Base-by-base conservation (phyloP, 495 filamentous ascomycete genomes). In the Penicillium salamii region DNA sequence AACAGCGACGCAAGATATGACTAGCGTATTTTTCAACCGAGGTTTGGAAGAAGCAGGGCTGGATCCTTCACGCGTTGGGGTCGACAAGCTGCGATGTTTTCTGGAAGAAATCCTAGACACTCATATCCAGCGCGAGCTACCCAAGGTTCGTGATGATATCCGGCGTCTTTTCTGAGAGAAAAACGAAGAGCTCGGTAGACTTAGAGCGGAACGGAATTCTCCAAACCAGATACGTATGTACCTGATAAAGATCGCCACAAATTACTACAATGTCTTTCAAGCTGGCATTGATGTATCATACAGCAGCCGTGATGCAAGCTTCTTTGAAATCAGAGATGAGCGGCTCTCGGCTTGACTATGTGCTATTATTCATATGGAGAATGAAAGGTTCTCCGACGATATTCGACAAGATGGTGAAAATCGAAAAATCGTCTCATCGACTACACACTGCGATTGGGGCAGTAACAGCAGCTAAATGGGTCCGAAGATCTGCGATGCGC, bases 121-220 rank as follows among this genome's bases (percentile, higher is more conserved):
- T 5, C 58, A 66, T 26, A 64, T 69, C 21, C 53, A 69, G 33
- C 45, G 47, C 3, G 54, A 61, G 31, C 40, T 69, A 0, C 63
- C 58, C 0, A 66, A 58, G 14, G 60, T 68, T 2, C 46, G 48
- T 8, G 32, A 62, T 7, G 62, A 62, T 3, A 21, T 63, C 0
- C 41, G 39, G 15, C 31, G 24, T 28, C n/a, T n/a, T n/a, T n/a
- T n/a, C n/a, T n/a, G n/a, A n/a, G n/a, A n/a, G n/a, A n/a, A n/a
- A 2, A 35, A 49, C 3, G 14, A 56, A 7, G 59, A 58, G 11
- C 24, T 62, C 8, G 28, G 2, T 42, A 46, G 44, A 6, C 39
- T 62, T 26, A 57, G 58, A 31, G 33, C 18, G 9, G 52, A 62
- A 33, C 20, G 58, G 11, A 35, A 39, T 1, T 37, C 50, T 7